Percentiles rank a stretch among this genome's conserved stretches.
Evolutionary conservation across 345 rosid genomes (phyloP).

Genomic region (Excoecaria agallocha): DNA sequence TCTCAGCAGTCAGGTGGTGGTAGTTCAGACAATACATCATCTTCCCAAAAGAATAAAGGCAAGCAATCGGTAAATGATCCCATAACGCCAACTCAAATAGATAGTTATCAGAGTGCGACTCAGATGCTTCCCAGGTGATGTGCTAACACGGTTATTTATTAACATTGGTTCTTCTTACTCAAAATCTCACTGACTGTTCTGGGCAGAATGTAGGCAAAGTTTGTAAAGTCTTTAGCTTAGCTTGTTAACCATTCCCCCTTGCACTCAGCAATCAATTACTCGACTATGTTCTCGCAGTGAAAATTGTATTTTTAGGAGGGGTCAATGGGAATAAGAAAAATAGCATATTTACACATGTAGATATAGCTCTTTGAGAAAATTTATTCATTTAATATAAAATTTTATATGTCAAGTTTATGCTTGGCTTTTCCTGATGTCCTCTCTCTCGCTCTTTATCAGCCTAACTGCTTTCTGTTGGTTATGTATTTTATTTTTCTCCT

Average conservation of each 20-base stretch:
- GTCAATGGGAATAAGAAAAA: not conserved
- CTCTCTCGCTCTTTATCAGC: not conserved
- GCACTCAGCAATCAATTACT: not conserved
- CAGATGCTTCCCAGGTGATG: conserved; percentile 67
- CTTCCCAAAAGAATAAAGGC: conserved; percentile 48
- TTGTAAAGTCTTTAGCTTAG: not conserved
- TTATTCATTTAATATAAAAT: not conserved
- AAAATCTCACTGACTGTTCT: not conserved
- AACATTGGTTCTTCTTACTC: no score
- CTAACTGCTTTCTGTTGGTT: not conserved
- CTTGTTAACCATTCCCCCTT: not conserved
- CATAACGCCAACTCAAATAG: conserved; percentile 23
- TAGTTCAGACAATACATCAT: conserved; percentile 42
- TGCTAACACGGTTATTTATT: not conserved
- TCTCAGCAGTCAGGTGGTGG: conserved; percentile 26
- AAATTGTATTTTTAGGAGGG: not conserved
- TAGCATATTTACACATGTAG: not conserved
- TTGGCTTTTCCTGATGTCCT: not conserved
- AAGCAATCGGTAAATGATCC: conserved; percentile 35
- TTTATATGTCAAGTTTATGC: not conserved
- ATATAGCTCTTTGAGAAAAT: not conserved
- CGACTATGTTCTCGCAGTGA: no score
- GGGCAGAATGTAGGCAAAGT: not conserved
- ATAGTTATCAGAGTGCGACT: conserved; percentile 31
- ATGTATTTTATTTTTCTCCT: not conserved